Evolutionary conservation across 2,329 filamentous ascomycete species (phyloP), one percentile per base, ranked within the genome.

Genomic region (Diaporthe sp.): DNA sequence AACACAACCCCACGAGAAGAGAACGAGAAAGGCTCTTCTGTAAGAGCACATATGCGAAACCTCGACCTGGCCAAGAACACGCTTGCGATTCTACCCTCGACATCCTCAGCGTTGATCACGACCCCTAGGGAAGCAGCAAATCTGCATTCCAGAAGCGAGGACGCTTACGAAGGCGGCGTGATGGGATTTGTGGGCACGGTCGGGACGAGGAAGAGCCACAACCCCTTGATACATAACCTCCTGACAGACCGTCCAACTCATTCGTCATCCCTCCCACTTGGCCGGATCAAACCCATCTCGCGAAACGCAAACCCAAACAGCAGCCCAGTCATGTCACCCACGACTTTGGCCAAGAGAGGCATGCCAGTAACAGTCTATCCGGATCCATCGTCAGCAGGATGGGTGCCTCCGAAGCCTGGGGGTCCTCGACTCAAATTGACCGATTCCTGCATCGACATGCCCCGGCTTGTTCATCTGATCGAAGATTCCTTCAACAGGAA

Each of bases 171-270:
- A 73, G 73, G 75, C 86, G 91, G 71, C 87, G 89, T 82, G 85
- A 89, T 83, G 77, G 83, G 83, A 0, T 84, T 87, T 28, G 84
- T 87, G 2, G 86, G 85, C 38, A 88, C 88, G 75, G 89, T 91
- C 4, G 87, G 86, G 30, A 91, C 89, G 0, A 85, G 89, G 74
- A 86, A 85, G 61, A 87, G 86, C 73, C 88, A 89, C 80, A 99
- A 99, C 79, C 95, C 96, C 0, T 87, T 99, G 1, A 97, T 99
- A 60, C 95, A 99, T 84, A 98, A 98, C 79, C 90, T 99, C 1
- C 89, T 99, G 13, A 99, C 97, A 2, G 97, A 99, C 84, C 97
- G 98, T 80, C 96, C 97, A 0, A 90, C 96, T 19, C 93, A 95
- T 77, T 98, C 97, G 1, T 97, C 97, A 1, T 99, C 97, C 0